Evolutionary conservation across 2,329 filamentous ascomycete species (phyloP).

Genomic region (Claviceps sp.): DNA sequence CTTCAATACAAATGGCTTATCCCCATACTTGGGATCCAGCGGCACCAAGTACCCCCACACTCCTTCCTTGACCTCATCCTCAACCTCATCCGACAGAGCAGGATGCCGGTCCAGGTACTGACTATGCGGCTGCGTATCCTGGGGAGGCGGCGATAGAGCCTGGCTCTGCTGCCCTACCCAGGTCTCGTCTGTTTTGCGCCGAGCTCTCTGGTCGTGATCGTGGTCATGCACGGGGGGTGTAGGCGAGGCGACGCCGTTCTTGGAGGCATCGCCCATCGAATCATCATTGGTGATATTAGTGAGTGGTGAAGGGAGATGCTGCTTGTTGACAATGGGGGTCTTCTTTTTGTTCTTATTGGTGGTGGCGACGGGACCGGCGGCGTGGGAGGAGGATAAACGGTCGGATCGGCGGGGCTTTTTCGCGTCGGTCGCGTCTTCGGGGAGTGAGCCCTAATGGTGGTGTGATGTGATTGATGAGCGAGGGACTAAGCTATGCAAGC

Average conservation of each 20-base stretch:
- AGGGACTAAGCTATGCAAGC: constrained; percentile 8
- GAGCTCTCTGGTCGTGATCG: constrained; percentile 33
- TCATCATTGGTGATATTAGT: constrained; percentile 47
- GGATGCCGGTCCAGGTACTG: constrained; percentile 66
- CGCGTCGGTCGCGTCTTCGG: constrained; percentile 48
- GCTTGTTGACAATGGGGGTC: constrained; percentile 47
- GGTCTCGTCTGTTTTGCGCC: constrained; percentile 36
- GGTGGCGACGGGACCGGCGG: constrained; percentile 18
- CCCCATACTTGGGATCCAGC: constrained; percentile 54
- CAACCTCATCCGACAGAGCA: constrained; percentile 64
- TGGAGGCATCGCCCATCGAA: constrained; percentile 40
- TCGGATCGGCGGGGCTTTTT: constrained; percentile 80
- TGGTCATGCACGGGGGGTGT: constrained; percentile 52
- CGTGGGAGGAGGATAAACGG: constrained; percentile 36
- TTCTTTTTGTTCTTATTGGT: constrained; percentile 20
- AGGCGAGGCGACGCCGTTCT: constrained; percentile 57
- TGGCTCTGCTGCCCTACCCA: constrained; percentile 26
- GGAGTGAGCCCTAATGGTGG: constrained; percentile 44
- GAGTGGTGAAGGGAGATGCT: constrained; percentile 69
- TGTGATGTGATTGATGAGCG: constrained; percentile 12
- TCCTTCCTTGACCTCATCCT: constrained; percentile 70
- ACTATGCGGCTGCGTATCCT: constrained; percentile 44
- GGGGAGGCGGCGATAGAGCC: constrained; percentile 46
- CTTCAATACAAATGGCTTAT: constrained; percentile 57
- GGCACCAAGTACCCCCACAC: constrained; percentile 95